Base-by-base conservation (phyloP, 2,329 filamentous ascomycete species). In the Hawksworthiomyces lignivorus region DNA sequence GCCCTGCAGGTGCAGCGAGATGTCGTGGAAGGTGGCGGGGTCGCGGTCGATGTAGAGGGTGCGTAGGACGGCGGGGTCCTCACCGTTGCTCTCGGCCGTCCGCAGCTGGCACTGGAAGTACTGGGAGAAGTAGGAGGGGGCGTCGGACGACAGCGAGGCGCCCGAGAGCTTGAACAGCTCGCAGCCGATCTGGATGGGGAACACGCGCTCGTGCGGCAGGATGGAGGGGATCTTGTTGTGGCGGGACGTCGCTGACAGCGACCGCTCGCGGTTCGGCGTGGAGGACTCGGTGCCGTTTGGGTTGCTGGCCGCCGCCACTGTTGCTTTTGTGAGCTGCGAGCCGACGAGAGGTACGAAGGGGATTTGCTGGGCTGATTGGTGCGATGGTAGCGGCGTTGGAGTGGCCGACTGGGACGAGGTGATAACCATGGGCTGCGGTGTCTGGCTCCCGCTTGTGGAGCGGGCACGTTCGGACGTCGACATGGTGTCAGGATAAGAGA, bases 11-110 rank as follows among this genome's bases (percentile, higher is more conserved):
- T 97, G 89, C 42, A 89, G 72, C 28, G 84, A 84, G 50, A 97
- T 96, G 57, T 96, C 87, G 54, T 73, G 75, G 60, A 97, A 97
- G 0, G 88, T 96, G 12, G 72, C 71, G 0, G 90, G 89, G 62
- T 97, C 90, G 47, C 90, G 83, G 62, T 97, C 90, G 56, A 97
- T 96, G 64, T 96, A 96, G 7, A 97, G 71, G 0, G 90, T 95
- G 51, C 84, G 80, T 45, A 94, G 68, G 35, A 64, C 61, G 29
- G 56, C 60, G 5, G 63, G 44, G 42, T 75, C 72, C 41, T 78
- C 71, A 45, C 75, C 75, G 43, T 73, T 72, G 35, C 75, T 70
- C 46, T 79, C 73, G 36, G 75, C 81, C 51, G 70, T 65, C 44
- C 76, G 73, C 30, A 96, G 64, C 64, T 96, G 89, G 54, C 86